Base-by-base conservation (phyloP, 2,329 filamentous ascomycete genomes). In the Microdochium nivale region DNA sequence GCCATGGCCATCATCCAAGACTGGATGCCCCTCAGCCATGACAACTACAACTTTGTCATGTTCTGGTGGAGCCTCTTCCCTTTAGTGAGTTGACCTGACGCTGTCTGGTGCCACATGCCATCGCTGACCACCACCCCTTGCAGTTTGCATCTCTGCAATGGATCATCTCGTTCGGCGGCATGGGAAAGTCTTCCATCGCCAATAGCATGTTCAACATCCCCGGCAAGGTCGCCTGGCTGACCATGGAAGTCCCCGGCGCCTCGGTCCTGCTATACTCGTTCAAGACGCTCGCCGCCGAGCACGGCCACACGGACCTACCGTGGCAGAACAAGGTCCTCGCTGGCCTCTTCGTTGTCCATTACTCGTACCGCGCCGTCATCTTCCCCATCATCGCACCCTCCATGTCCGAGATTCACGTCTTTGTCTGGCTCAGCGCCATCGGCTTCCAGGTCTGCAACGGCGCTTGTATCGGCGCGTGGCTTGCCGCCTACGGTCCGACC, bases 161-260 rank as follows among this genome's bases (percentile, higher is more conserved):
- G 85, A 53, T 84, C 52, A 71, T 78, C n/a, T 78, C 81, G 51
- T 96, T 82, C 79, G 94, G 96, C 67, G 88, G 88, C 49, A 90
- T 92, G 74, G 94, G 94, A 67, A 97, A 97, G 71, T 96, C 91
- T 2, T 95, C 90, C 3, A 78, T 83, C 19, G n/a, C 21, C 40
- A 64, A 76, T 2, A 90, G 86, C 60, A 72, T 72, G 13, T 74
- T 94, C 65, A 99, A 99, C 70, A 69, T 97, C n/a, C 88, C 91
- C 1, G 94, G 94, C 55, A 88, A 88, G 60, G 73, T 89, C 56
- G 90, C 83, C 53, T 99, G 94, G 94, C 78, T 87, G 52, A 80
- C 84, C 2, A 96, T 96, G 90, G 94, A 99, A 68, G 73, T 80
- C 14, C 84, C 88, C 0, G 90, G 89, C 16, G 85, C 90, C 62